Percentiles rank a stretch among this genome's conserved stretches.
phyloP scores from a whole-genome alignment of 331 rosid genomes.

The Malus hybrid region DNA sequence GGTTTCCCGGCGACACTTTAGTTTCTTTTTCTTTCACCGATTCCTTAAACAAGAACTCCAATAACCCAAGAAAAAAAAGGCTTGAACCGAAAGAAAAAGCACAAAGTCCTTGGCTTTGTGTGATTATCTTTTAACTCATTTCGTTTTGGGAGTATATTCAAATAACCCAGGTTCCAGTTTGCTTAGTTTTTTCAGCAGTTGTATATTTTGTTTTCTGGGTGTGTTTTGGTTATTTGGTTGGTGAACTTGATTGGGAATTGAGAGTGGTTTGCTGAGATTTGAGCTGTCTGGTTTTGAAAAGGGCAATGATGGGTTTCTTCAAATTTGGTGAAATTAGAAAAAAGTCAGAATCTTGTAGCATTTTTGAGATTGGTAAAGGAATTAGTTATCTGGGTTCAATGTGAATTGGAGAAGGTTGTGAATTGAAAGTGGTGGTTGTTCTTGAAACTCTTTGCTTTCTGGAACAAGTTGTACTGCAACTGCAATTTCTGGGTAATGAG shows the following conservation, averaged over 20 bases:
- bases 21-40: constrained; percentile 43
- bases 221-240: neutral
- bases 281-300: constrained; percentile 5
- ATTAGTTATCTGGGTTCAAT: constrained; percentile 18
- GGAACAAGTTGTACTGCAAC: constrained; percentile 14
- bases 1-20: constrained; percentile 82
- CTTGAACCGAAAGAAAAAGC: neutral
- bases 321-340: constrained; percentile 12
- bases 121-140: neutral
- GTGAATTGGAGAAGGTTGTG: constrained; percentile 15
- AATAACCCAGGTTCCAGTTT: neutral
- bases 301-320: constrained; percentile 21
- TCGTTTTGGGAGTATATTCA: neutral
- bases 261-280: neutral
- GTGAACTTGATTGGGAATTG: neutral
- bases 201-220: neutral
- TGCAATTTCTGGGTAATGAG: constrained; percentile 24
- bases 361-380: constrained; percentile 18
- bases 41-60: constrained; percentile 23
- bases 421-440: constrained; percentile 25
- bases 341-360: constrained; percentile 21
- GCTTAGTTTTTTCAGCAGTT: neutral
- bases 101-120: constrained; percentile 9
- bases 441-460: constrained; percentile 13
- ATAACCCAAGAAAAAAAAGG: neutral